These are phyloP conservation scores for Peronospora farinosa DNA, from an alignment of 352 stramenopile species.

Conservation along the genomic window DNA sequence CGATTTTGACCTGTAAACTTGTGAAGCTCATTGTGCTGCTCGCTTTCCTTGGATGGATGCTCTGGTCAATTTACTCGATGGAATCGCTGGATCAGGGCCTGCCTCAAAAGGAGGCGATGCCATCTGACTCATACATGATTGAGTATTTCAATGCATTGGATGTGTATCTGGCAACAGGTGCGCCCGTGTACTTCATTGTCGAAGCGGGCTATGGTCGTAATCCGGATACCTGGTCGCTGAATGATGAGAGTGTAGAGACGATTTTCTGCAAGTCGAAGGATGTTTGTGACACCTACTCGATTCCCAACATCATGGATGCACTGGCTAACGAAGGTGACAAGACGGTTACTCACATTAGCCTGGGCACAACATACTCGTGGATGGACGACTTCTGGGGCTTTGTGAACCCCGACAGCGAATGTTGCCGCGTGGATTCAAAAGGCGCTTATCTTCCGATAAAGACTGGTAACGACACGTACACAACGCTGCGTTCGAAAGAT, in stretches of 20 bases:
- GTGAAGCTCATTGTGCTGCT: constrained; percentile 50
- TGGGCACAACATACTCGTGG: constrained; percentile 58
- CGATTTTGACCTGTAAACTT: constrained; percentile 36
- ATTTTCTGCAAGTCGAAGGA: constrained; percentile 60
- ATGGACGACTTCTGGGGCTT: constrained; percentile 68
- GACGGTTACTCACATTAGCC: constrained; percentile 43
- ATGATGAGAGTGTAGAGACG: constrained; percentile 34
- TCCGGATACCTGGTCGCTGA: constrained; percentile 39
- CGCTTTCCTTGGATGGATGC: constrained; percentile 37
- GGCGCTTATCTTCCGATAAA: constrained; percentile 44
- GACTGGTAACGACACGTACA: constrained; percentile 43
- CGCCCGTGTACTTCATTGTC: constrained; percentile 61
- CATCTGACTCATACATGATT: constrained; percentile 62
- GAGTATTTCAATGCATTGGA: constrained; percentile 58
- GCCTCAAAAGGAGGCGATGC: constrained; percentile 55
- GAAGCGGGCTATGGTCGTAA: constrained; percentile 49
- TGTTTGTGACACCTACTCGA: constrained; percentile 46
- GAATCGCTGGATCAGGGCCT: constrained; percentile 50
- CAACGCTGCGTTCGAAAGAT: constrained; percentile 24
- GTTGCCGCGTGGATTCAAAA: constrained; percentile 45
- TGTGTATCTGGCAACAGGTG: constrained; percentile 44
- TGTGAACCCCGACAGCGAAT: constrained; percentile 51
- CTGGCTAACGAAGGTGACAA: constrained; percentile 43
- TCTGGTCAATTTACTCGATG: constrained; percentile 50
- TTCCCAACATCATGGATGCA: constrained; percentile 53